Conservation (phyloP, 2,329 filamentous ascomycete species). For the Beauveria caledonica region DNA sequence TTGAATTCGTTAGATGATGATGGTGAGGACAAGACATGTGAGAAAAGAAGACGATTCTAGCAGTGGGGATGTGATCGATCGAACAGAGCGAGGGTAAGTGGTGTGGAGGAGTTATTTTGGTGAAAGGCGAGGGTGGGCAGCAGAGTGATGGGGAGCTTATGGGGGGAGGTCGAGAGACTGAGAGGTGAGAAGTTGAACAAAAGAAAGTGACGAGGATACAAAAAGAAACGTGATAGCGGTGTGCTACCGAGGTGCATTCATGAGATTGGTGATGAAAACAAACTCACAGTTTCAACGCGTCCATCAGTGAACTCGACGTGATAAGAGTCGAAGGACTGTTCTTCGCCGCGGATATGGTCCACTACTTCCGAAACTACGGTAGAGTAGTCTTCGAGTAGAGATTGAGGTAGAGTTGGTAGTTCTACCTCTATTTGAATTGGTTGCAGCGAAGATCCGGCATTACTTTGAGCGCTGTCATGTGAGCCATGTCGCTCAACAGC, state of each 20-base stretch:
- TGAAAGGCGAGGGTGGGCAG: not conserved
- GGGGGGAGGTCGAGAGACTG: not conserved
- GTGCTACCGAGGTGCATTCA: not conserved
- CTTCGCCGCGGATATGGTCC: conserved; percentile 27
- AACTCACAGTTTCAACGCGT: conserved; percentile 35
- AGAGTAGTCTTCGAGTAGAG: conserved; percentile 20
- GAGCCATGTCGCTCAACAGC: not conserved
- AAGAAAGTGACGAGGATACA: not conserved
- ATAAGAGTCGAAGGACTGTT: conserved; percentile 22
- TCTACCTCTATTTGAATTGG: conserved; percentile 9
- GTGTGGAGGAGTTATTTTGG: not conserved
- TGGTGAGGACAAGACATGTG: not conserved
- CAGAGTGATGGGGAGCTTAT: not conserved
- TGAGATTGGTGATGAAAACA: not conserved
- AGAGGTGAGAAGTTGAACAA: not conserved
- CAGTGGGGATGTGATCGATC: not conserved
- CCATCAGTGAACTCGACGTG: conserved; percentile 39
- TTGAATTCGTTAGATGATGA: conserved; percentile 13
- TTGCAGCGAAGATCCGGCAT: not conserved
- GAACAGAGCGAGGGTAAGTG: not conserved
- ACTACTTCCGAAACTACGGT: conserved; percentile 28
- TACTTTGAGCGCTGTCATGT: not conserved
- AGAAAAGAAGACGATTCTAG: not conserved
- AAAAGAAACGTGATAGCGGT: not conserved
- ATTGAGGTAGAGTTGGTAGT: not conserved